Conservation (phyloP, 306 rosid genomes). For the Prunus mira region DNA sequence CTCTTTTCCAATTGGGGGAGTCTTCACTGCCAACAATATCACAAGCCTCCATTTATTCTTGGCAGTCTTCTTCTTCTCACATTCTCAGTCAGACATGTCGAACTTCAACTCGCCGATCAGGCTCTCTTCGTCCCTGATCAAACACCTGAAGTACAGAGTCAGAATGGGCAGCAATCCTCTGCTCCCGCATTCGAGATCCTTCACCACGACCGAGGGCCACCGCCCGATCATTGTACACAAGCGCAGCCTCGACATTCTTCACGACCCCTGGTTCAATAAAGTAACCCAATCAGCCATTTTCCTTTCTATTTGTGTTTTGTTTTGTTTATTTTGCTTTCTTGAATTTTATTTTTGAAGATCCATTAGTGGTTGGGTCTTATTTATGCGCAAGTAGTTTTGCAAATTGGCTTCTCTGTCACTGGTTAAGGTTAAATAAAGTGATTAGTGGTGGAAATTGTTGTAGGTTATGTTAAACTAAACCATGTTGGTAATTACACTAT, state of each 20-base stretch:
- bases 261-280: constrained; percentile 98
- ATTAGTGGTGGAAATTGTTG: neutral
- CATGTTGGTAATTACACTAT: neutral
- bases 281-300: constrained; percentile 21
- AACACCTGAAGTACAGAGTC: constrained; percentile 40
- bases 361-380: too few relatives aligned
- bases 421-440: neutral
- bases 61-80: neutral
- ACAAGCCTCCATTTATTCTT: neutral
- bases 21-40: neutral
- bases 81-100: constrained; percentile 24
- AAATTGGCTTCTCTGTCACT: neutral
- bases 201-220: constrained; percentile 71
- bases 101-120: constrained; percentile 54
- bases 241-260: constrained; percentile 95
- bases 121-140: constrained; percentile 48
- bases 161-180: constrained; percentile 26
- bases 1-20: neutral
- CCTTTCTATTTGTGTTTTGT: neutral
- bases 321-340: neutral
- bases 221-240: constrained; percentile 87
- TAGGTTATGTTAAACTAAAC: neutral
- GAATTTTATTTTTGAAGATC: neutral
- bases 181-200: constrained; percentile 45
- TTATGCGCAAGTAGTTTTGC: neutral